phyloP scores from a whole-genome alignment of 2,329 filamentous ascomycete genomes.

The Venturia effusa region DNA sequence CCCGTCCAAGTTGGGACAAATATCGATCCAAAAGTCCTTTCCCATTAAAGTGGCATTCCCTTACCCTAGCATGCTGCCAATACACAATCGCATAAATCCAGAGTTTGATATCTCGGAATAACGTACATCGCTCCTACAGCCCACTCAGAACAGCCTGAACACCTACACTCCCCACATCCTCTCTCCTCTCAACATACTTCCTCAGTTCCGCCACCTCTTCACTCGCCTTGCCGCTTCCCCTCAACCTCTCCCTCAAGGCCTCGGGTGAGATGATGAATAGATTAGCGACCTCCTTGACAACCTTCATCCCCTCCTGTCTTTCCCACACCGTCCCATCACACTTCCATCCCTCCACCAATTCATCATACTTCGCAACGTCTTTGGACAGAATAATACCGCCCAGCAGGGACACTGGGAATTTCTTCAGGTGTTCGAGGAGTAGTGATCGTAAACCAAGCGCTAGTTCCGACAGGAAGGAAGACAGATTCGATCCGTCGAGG shows the following conservation, averaged over 20 bases:
- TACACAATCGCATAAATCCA: not conserved
- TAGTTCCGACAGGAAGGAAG: constrained; percentile 72
- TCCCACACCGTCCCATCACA: constrained; percentile 22
- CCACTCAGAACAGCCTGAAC: constrained; percentile 73
- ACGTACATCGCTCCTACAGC: constrained; percentile 30
- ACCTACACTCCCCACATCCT: constrained; percentile 70
- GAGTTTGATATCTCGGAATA: not conserved
- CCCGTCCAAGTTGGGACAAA: too few species aligned
- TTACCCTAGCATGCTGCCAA: not conserved
- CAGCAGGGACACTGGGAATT: constrained; percentile 84
- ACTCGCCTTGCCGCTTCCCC: constrained; percentile 28
- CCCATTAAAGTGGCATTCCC: too few species aligned
- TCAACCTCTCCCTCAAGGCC: constrained; percentile 39
- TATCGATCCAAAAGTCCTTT: too few species aligned
- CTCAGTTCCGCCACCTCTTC: constrained; percentile 51
- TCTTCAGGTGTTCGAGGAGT: constrained; percentile 87
- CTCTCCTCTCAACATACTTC: constrained; percentile 72
- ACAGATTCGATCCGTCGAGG: constrained; percentile 74
- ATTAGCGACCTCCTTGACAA: constrained; percentile 86
- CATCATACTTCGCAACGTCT: constrained; percentile 87
- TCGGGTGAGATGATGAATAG: constrained; percentile 78
- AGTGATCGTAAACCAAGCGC: constrained; percentile 66
- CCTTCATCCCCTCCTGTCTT: constrained; percentile 52
- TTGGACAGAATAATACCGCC: constrained; percentile 93
- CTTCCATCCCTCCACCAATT: constrained; percentile 68